These are phyloP conservation scores for Fusarium virguliforme DNA, from an alignment of 2,329 filamentous ascomycete genomes.

Conservation along the genomic window DNA sequence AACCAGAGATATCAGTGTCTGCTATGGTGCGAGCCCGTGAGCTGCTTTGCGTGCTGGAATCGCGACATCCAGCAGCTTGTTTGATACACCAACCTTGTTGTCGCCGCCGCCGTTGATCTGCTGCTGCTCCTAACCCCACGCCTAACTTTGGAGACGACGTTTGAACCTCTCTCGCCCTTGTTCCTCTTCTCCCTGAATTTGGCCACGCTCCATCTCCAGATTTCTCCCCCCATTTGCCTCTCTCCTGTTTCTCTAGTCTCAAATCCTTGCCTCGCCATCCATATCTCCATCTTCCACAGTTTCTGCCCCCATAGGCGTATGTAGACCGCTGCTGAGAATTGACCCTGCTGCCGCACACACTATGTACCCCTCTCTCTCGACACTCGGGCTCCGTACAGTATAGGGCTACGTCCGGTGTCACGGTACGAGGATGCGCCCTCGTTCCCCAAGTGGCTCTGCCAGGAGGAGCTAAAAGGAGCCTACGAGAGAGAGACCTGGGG, in stretches of 20 bases:
- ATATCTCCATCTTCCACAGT: slow-evolving; percentile 6
- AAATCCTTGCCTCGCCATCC: slow-evolving; percentile 4
- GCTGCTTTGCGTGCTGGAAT: slow-evolving; percentile 21
- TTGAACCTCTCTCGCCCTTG: background rate
- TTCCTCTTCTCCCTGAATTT: slow-evolving; percentile 5
- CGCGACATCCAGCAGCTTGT: slow-evolving; percentile 15
- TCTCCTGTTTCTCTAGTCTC: slow-evolving; percentile 17
- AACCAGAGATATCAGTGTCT: slow-evolving; percentile 21
- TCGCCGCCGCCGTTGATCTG: background rate
- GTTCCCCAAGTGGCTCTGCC: slow-evolving; percentile 24
- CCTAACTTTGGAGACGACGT: slow-evolving; percentile 7
- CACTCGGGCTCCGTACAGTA: slow-evolving; percentile 28
- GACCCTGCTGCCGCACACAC: slow-evolving; percentile 16
- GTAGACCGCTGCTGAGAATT: slow-evolving; percentile 6
- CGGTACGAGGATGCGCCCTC: slow-evolving; percentile 25
- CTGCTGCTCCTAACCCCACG: slow-evolving; percentile 30
- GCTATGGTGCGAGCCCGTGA: slow-evolving; percentile 26
- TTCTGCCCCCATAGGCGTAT: background rate
- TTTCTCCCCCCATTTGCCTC: background rate
- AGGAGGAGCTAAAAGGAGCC: slow-evolving; percentile 13
- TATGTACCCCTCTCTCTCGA: slow-evolving; percentile 21
- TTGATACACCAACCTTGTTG: slow-evolving; percentile 32
- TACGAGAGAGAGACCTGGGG: slow-evolving; percentile 13
- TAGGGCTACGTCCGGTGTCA: slow-evolving; percentile 17
- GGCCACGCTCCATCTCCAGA: slow-evolving; percentile 4